Base-by-base conservation (phyloP, 2,329 filamentous ascomycete genomes). In the Tolypocladium nubicola region DNA sequence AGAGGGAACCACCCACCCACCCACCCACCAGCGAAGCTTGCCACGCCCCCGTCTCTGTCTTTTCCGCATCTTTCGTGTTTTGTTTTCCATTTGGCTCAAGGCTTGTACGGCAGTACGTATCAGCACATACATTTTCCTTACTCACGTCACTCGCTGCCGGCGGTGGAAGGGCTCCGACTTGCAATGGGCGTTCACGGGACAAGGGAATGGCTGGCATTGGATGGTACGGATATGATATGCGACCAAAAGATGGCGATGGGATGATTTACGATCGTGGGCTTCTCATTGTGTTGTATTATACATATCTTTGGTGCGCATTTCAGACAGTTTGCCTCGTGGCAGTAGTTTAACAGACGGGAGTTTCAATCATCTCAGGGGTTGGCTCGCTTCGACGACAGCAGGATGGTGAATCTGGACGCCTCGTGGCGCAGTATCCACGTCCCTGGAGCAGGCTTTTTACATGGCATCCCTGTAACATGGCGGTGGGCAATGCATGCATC, bases 211-310 rank as follows among this genome's bases (percentile, higher is more conserved):
- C 49, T 37, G 55, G 52, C 52, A 55, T 55, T 66, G 68, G 68
- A 68, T 60, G 66, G 65, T 61, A 65, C 60, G 67, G 62, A 35
- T 61, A 63, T 61, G 65, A 65, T n/a, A 21, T 33, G 47, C 63
- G 67, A 63, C 56, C 56, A 61, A 69, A 65, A 68, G 64, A 69
- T 60, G 68, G 63, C 61, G 61, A 67, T 50, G 60, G 66, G 63
- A 62, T 65, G 59, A 65, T 62, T 37, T 21, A 16, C 43, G 43
- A 50, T 21, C 19, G 16, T 35, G 47, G 10, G 9, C 47, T 50
- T 33, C 47, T 50, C 30, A 33, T 50, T 50, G 45, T 50, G 26
- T 50, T 50, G 47, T 50, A 50, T 50, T 21, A 50, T 50, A 50
- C 47, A 33, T 33, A 47, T 10, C 6, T 50, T 50, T 21, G 19